Base-by-base conservation (phyloP, 2,329 filamentous ascomycete species). In the Claviceps sorghi region DNA sequence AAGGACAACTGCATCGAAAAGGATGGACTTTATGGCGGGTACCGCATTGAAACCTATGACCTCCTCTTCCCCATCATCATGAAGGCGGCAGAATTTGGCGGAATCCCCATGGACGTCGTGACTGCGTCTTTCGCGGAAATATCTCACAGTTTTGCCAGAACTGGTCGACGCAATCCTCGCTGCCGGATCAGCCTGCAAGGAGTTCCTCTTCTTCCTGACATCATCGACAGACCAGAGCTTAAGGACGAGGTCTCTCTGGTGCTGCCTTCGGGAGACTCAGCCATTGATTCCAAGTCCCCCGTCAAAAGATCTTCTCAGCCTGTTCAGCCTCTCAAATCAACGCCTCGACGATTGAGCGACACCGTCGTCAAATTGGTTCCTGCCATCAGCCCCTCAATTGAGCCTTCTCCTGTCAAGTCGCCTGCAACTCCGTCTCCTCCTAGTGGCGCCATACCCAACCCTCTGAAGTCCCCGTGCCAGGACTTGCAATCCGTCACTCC, bases 391-490 rank as follows among this genome's bases (percentile, higher is more conserved):
- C 59, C 60, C 49, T 59, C 54, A 52, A 55, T 52, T 7, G 54
- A 58, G 49, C 58, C 62, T 6, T 67, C 65, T 34, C 65, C 65
- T 10, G 60, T 52, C 44, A 67, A 67, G 56, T 61, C 63, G 3
- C 51, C 56, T 4, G 58, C 58, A 19, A 52, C 56, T 1, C 62
- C 63, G 2, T 61, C 63, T 9, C 60, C 65, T 2, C 61, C 61
- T 22, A 26, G 30, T 42, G 17, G 29, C 32, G 21, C n/a, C n/a
- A n/a, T 15, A 9, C 10, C 29, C 29, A 48, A 22, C 17, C 13
- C 50, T 49, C 32, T 40, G 34, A 40, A 13, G n/a, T 22, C 38
- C 32, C n/a, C 48, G 17, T 50, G 48, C 32, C 13, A 48, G 40
- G 26, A 44, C 13, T 17, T 32, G 38, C 38, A 32, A 17, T 30